A percentile compares a stretch with the other conserved stretches of the same genome.
Evolutionary conservation across 139 green algal species (phyloP).

Genomic region (Chlorella vulgaris): DNA sequence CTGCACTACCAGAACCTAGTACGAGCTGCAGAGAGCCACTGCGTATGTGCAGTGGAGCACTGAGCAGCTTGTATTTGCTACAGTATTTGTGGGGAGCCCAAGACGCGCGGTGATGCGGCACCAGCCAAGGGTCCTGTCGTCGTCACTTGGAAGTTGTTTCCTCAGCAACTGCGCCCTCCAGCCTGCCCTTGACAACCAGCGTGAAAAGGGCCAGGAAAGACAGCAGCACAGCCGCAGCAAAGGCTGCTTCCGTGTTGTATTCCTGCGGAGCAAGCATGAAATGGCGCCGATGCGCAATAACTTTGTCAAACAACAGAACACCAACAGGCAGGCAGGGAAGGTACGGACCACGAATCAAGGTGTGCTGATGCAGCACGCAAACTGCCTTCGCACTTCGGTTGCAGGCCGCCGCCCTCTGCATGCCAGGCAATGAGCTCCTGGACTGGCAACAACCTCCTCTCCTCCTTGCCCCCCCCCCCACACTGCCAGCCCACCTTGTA

Average conservation of each 20-base stretch:
- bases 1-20: too few relatives aligned
- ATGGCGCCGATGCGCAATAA: too few relatives aligned
- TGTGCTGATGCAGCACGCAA: background rate
- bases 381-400: background rate
- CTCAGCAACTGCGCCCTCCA: background rate
- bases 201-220: slow-evolving; percentile 78
- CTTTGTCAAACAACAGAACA: too few relatives aligned
- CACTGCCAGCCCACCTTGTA: slow-evolving; percentile 81
- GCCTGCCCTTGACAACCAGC: slow-evolving; percentile 75
- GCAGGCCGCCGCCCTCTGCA: too few relatives aligned
- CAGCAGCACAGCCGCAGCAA: slow-evolving; percentile 74
- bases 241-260: slow-evolving; percentile 30
- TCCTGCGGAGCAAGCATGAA: slow-evolving; percentile 8
- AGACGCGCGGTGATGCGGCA: too few relatives aligned
- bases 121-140: too few relatives aligned
- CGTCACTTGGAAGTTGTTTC: slow-evolving; percentile 31
- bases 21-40: too few relatives aligned
- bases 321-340: background rate
- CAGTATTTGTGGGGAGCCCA: too few relatives aligned
- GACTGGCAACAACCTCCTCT: background rate
- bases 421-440: background rate
- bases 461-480: background rate
- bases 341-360: slow-evolving; percentile 76
- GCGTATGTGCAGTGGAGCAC: too few relatives aligned
- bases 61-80: too few relatives aligned